Evolutionary conservation across 1,284 basidiomycete species (phyloP).

Genomic region (Apiotrichum gamsii): DNA sequence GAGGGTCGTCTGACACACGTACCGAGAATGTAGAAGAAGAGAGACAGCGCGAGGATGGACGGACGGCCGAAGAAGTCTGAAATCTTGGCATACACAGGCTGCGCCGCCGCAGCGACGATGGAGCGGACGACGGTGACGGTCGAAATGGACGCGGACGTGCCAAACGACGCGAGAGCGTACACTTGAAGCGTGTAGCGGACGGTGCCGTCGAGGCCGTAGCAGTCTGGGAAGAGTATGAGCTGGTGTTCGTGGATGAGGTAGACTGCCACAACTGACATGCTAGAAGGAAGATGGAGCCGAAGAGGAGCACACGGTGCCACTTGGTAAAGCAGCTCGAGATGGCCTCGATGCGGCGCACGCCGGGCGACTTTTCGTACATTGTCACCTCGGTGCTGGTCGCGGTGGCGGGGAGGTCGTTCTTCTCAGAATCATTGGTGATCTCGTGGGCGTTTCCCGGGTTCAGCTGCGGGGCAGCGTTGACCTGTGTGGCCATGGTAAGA

Average conservation of each 20-base stretch:
- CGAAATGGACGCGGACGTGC: slow-evolving; percentile 28
- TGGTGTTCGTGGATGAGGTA: neutral
- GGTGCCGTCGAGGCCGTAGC: slow-evolving; percentile 42
- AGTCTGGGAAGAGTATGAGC: slow-evolving; percentile 5
- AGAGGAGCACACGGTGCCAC: slow-evolving; percentile 21
- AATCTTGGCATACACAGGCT: slow-evolving; percentile 41
- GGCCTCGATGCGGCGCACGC: slow-evolving; percentile 15
- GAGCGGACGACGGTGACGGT: slow-evolving; percentile 42
- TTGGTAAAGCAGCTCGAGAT: slow-evolving; percentile 6
- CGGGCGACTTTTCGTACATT: slow-evolving; percentile 8
- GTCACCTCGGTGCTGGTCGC: slow-evolving; percentile 1
- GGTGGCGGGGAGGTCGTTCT: no score
- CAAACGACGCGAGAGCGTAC: slow-evolving; percentile 17
- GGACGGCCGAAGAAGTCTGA: slow-evolving; percentile 47
- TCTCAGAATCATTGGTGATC: neutral
- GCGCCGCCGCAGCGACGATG: slow-evolving; percentile 34
- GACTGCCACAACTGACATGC: slow-evolving; percentile 34
- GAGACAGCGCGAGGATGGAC: slow-evolving; percentile 38
- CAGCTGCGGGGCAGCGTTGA: no score
- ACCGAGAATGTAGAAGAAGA: slow-evolving; percentile 44
- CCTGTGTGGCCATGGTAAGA: no score
- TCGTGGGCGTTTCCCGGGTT: neutral
- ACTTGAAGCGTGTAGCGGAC: slow-evolving; percentile 32
- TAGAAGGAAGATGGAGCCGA: slow-evolving; percentile 45
- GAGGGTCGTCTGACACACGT: slow-evolving; percentile 6